Evolutionary conservation across 768 basidiomycete species (phyloP).

Genomic region (Suillus placidus): DNA sequence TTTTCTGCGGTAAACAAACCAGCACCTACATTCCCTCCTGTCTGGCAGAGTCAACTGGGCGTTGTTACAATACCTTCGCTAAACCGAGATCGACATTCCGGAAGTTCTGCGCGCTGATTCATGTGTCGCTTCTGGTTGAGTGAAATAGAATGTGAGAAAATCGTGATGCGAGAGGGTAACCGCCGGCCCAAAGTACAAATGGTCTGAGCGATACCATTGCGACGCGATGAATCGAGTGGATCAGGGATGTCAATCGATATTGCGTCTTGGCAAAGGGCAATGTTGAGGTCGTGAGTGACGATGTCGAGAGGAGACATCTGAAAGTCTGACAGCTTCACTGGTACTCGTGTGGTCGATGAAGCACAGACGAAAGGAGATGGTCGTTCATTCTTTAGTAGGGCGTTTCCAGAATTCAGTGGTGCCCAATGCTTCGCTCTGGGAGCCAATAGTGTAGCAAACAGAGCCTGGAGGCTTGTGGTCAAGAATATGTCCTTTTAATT

Average conservation of each 20-base stretch:
- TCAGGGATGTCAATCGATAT: background rate
- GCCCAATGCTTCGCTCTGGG: no score
- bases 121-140: background rate
- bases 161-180: background rate
- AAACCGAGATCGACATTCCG: background rate
- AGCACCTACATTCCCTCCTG: constrained; percentile 60
- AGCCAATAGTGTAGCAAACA: no score
- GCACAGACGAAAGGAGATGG: background rate
- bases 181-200: background rate
- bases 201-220: no score
- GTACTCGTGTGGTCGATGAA: background rate
- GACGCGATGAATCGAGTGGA: no score
- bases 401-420: no score
- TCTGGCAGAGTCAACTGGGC: constrained; percentile 45
- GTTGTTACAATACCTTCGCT: constrained; percentile 14
- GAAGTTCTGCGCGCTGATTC: background rate
- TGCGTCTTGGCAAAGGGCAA: background rate
- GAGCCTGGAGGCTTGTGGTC: no score
- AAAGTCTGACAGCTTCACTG: background rate
- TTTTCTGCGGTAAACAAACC: constrained; percentile 52
- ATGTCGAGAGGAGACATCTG: background rate
- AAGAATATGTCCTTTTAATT: no score
- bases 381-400: background rate
- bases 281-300: background rate
- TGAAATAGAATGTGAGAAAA: background rate